Base-by-base conservation (phyloP, 2,329 filamentous ascomycete species). In the Clonostachys byssicola region DNA sequence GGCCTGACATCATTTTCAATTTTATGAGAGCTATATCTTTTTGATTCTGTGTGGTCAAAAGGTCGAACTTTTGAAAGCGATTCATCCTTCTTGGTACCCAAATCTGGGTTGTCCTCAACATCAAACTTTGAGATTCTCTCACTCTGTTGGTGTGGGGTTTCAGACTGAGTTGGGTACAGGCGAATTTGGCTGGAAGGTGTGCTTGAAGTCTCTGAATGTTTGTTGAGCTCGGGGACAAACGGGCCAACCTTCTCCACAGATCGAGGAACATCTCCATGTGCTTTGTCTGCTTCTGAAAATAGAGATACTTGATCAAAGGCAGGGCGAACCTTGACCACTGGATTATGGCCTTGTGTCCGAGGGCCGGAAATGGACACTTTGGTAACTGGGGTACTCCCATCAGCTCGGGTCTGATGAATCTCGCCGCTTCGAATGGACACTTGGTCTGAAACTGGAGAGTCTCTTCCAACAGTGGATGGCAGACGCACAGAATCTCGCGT, bases 261-360 rank as follows among this genome's bases (percentile, higher is more conserved):
- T 34, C 42, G 9, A n/a, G 34, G 42, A 33, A 4, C 42, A 23
- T 43, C 12, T 8, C 3, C 12, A 12, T n/a, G 36, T 39, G 36
- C 14, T 51, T 45, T 33, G 5, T 30, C 40, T 39, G 30, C 33
- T 33, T 36, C 48, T n/a, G 16, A 8, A n/a, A 20, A 20, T 23
- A 39, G 36, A 18, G 36, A 39, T 40, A 42, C 42, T 13, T 43
- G 40, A 6, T 54, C 50, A 36, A 53, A 57, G 4, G 53, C 53
- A 13, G 62, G 60, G 5, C 54, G 56, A 33, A 58, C 51, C 34
- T 65, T 64, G 14, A 54, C 54, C 10, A 50, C 47, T 30, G 49
- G 53, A 39, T 47, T 54, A 23, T 60, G 56, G 6, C 54, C 58
- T n/a, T 46, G 44, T 17, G 51, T 48, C 34, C 42, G 46, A 36